phyloP scores from a whole-genome alignment of 140 eudicot species.

The Bidens hawaiensis region DNA sequence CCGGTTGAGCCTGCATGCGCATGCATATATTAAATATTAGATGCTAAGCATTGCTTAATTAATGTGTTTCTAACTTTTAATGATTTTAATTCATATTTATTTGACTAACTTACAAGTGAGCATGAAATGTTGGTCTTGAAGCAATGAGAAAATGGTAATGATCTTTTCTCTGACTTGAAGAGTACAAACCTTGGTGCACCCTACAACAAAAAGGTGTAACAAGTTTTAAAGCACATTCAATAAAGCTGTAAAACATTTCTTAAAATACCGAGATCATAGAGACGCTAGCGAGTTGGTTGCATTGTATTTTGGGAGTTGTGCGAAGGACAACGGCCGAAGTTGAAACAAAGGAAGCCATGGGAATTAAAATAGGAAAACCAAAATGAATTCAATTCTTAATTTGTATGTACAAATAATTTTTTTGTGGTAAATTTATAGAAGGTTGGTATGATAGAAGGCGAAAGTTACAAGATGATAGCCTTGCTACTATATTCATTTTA shows the following conservation, averaged over 20 bases:
- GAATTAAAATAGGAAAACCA: neutral
- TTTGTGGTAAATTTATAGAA: constrained; percentile 8
- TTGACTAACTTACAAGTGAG: constrained; percentile 34
- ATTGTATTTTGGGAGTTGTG: neutral
- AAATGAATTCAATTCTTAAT: too few species aligned
- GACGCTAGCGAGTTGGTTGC: constrained; percentile 31
- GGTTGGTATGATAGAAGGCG: constrained; percentile 11
- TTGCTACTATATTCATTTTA: neutral
- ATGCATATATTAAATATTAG: too few species aligned
- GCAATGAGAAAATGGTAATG: constrained; percentile 17
- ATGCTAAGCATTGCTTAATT: too few species aligned
- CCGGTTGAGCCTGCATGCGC: constrained; percentile 56
- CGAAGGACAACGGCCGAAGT: constrained; percentile 9
- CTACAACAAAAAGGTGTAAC: constrained; percentile 12
- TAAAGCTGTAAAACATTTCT: neutral
- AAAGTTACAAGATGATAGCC: constrained; percentile 24
- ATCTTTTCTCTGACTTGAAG: constrained; percentile 27
- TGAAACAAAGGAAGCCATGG: constrained; percentile 47
- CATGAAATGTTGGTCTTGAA: constrained; percentile 40
- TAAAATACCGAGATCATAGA: constrained; percentile 23
- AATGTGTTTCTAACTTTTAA: too few species aligned
- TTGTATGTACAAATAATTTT: too few species aligned
- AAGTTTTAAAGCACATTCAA: neutral
- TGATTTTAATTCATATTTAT: too few species aligned
- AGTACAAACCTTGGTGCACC: constrained; percentile 35